These are phyloP conservation scores for Vachellia collinsii DNA, from an alignment of 306 rosid species.

Conservation along the genomic window DNA sequence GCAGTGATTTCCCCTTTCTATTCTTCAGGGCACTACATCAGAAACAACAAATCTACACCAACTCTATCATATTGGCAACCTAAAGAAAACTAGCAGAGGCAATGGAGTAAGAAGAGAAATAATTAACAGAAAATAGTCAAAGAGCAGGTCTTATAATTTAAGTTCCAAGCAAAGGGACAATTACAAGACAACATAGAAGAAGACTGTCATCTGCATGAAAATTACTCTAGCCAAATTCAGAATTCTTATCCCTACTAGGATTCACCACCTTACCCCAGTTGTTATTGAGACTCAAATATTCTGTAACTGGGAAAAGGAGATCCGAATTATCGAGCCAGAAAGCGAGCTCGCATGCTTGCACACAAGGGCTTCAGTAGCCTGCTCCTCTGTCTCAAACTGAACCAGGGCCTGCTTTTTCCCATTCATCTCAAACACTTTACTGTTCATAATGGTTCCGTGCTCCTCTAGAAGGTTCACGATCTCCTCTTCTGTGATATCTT, in stretches of 20 bases:
- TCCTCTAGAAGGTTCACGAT: constrained; percentile 79
- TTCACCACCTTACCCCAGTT: constrained; percentile 46
- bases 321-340: constrained; percentile 77
- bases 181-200: constrained; percentile 54
- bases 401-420: constrained; percentile 96
- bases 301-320: constrained; percentile 96
- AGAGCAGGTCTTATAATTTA: constrained; percentile 48
- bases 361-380: constrained; percentile 96
- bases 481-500: constrained; percentile 87
- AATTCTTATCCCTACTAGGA: constrained; percentile 55
- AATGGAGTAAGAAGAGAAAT: constrained; percentile 47
- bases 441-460: constrained; percentile 71
- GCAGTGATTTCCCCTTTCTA: constrained; percentile 35
- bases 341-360: constrained; percentile 92
- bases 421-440: constrained; percentile 94
- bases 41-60: constrained; percentile 43
- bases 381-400: constrained; percentile 91
- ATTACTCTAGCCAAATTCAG: constrained; percentile 49
- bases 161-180: constrained; percentile 58
- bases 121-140: constrained; percentile 30
- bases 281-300: constrained; percentile 49
- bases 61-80: constrained; percentile 44
- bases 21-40: constrained; percentile 45
- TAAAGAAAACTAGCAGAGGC: constrained; percentile 51
- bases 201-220: constrained; percentile 56